phyloP scores from a whole-genome alignment of 768 basidiomycete genomes.

The Mycena epipterygia region DNA sequence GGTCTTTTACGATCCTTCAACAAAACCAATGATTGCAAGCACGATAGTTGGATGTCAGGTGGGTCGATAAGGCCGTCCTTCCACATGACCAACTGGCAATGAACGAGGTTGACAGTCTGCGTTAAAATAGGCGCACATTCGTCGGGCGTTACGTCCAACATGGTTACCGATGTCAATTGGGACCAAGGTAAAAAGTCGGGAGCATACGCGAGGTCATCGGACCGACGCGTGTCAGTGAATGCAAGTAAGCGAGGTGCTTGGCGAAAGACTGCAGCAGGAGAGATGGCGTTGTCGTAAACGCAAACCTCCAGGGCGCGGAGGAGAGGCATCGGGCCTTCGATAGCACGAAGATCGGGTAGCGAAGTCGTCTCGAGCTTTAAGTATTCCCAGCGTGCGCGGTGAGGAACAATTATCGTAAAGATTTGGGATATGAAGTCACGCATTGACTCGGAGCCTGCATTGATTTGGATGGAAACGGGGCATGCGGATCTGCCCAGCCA shows the following conservation, averaged over 20 bases:
- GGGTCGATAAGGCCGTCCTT: neutral
- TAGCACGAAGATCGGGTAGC: no score
- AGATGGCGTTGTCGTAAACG: neutral
- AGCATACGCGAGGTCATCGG: neutral
- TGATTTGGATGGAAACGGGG: neutral
- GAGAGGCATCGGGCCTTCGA: neutral
- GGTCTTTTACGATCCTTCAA: neutral
- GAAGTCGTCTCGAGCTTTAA: no score
- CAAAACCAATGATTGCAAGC: conserved; percentile 1
- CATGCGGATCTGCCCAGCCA: conserved; percentile 9
- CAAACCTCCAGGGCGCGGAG: neutral
- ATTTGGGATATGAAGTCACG: no score
- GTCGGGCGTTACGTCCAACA: neutral
- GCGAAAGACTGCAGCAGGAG: neutral
- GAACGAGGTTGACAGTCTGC: neutral
- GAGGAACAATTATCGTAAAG: neutral
- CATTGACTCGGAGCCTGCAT: no score
- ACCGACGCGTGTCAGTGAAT: neutral
- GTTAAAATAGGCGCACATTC: neutral
- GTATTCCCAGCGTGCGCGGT: conserved; percentile 10
- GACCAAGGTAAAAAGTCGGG: neutral
- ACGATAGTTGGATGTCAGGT: neutral
- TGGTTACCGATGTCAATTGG: conserved; percentile 17
- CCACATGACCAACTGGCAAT: neutral
- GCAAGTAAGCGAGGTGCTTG: neutral